Base-by-base conservation (phyloP, 2,329 filamentous ascomycete genomes). In the Thielaviopsis musarum region DNA sequence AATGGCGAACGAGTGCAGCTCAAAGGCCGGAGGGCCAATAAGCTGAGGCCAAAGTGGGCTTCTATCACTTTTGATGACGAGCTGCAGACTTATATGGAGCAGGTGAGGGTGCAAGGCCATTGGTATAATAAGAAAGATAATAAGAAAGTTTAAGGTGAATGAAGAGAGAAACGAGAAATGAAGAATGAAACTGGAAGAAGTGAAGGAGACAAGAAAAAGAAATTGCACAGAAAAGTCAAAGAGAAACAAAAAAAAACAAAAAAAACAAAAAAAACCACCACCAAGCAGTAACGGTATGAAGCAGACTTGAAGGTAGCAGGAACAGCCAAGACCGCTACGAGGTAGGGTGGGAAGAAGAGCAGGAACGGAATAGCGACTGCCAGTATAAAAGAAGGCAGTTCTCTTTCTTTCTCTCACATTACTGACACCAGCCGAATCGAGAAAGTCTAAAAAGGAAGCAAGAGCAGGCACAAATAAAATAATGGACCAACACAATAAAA, bases 11-110 rank as follows among this genome's bases (percentile, higher is more conserved):
- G 0, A 71, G 0, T 53, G 68, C 12, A 74, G 75, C 13, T 65
- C 67, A 48, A 65, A 72, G 17, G 70, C 68, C 1, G 73, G 72
- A 52, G 74, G 75, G 1, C 67, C 76, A 17, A 65, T 51, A 57
- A 26, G 55, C 45, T 17, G 22, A 57, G 45, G 45, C 24, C 55
- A 51, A 28, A 57, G 45, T 49, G 45, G 45, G 45, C n/a, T 49
- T 19, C 4, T 10, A 4, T 49, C 4, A 49, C 17, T 19, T 49
- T 49, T 7, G n/a, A n/a, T n/a, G 45, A 21, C 45, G 17, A 49
- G n/a, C n/a, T 49, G n/a, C 45, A 49, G 45, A 49, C 45, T 49
- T 49, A 49, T 49, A 49, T 12, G 9, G 45, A 49, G n/a, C 2
- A 49, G 21, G n/a, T 49, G n/a, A 21, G n/a, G n/a, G n/a, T 3